Evolutionary conservation across 371 early-diverging fungal species (phyloP), one percentile per base, ranked within the genome.

Genomic region (Choanephora cucurbitarum): DNA sequence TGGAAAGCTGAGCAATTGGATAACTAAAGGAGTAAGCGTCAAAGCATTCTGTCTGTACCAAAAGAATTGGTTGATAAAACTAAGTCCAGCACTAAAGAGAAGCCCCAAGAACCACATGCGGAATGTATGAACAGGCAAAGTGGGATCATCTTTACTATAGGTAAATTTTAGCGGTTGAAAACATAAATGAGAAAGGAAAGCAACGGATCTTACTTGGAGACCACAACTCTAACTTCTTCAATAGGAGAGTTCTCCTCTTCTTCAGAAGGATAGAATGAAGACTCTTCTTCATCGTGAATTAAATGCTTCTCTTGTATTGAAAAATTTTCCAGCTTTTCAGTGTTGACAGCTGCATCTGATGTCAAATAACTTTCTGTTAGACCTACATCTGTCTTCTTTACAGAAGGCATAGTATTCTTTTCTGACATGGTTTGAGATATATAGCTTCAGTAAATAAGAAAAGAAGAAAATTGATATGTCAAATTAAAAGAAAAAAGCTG

Each of bases 41-140:
- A 79, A 58, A 22, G 75, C 60, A 41, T 84, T 86, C 44, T 82
- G 77, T 53, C 90, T 81, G 65, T 84, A 88, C 70, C 81, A 88
- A 70, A 89, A 91, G 72, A 91, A 87, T 60, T 89, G 87, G 71
- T 91, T 91, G 62, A 86, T 80, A 57, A 87, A 83, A 14, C 83
- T 73, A 18, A 91, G 66, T 10, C 74, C 55, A 32, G 77, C 66
- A 28, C 77, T 76, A 62, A 87, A 88, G 50, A 89, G 49, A 14
- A 86, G 55, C 22, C 88, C 91, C 10, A 93, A 69, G 13, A 82
- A 64, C 74, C 83, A 83, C 60, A 90, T 83, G 55, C 94, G 85
- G 66, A 90, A 87, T 17, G 94, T 91, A 57, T 87, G 73, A 17
- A 84, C 82, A 3, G 92, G 91, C 33, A 85, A 57, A 0, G 79